A percentile compares a stretch with the other conserved stretches of the same genome.
phyloP scores from a whole-genome alignment of 768 basidiomycete species.

The Lentinula boryana region DNA sequence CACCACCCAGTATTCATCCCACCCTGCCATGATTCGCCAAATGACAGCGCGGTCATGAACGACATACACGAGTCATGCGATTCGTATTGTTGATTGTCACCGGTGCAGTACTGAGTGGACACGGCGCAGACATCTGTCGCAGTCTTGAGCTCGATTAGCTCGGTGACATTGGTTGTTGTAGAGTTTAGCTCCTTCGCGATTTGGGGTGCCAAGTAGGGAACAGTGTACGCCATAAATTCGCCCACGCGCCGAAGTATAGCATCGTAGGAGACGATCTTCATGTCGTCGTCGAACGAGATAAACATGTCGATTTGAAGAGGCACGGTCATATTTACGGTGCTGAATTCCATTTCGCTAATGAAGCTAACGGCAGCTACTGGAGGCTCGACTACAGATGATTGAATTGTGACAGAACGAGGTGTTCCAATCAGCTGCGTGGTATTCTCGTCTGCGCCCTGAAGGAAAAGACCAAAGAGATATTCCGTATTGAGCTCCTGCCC shows the following conservation, averaged over 20 bases:
- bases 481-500: constrained; percentile 2
- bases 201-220: constrained; percentile 5
- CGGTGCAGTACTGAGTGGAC: constrained; percentile 5
- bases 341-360: neutral
- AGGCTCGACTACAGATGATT: constrained; percentile 2
- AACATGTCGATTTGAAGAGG: constrained; percentile 7
- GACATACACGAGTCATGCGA: constrained; percentile 4
- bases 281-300: constrained; percentile 3
- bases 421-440: constrained; percentile 5
- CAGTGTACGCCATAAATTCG: constrained; percentile 1
- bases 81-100: constrained; percentile 8
- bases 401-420: neutral
- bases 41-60: neutral
- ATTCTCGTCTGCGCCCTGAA: neutral
- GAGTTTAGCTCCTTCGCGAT: constrained; percentile 2
- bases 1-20: constrained; percentile 6
- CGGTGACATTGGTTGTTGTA: neutral
- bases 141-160: constrained; percentile 1
- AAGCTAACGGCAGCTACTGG: neutral
- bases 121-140: constrained; percentile 8
- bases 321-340: constrained; percentile 3
- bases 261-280: constrained; percentile 7
- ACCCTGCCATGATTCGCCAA: constrained; percentile 7
- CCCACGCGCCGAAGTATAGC: neutral
- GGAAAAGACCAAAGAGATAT: constrained; percentile 5